These are phyloP conservation scores for Oryza australiensis DNA, from an alignment of 176 grass and related monocot species.

Conservation along the genomic window DNA sequence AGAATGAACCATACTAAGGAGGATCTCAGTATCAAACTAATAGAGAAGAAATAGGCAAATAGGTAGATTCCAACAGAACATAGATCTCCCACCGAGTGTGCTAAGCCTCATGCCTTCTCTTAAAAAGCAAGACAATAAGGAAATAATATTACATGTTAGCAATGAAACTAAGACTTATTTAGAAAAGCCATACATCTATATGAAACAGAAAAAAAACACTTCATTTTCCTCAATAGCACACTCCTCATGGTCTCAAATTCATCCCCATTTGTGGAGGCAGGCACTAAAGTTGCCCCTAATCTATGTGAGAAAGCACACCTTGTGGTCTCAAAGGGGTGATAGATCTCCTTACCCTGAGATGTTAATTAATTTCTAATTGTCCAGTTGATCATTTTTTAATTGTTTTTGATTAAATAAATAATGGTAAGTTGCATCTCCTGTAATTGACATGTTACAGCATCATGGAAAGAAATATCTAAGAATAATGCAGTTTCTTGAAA, in stretches of 20 bases:
- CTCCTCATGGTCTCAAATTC: conserved; percentile 22
- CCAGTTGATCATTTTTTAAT: conserved; percentile 1
- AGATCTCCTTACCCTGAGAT: not conserved
- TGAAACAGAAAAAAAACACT: conserved; percentile 46
- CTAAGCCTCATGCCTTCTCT: too few species aligned
- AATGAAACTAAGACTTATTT: not conserved
- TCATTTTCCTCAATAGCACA: conserved; percentile 28
- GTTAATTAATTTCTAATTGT: not conserved
- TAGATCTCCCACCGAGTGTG: not conserved
- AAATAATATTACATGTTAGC: not conserved
- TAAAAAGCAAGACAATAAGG: too few species aligned
- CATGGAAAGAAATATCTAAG: not conserved
- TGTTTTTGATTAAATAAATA: not conserved
- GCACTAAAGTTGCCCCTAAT: conserved; percentile 21
- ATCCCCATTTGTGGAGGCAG: not conserved
- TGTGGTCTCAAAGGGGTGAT: conserved; percentile 63
- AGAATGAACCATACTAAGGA: not conserved
- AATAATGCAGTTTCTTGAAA: conserved; percentile 28
- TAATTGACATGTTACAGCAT: not conserved
- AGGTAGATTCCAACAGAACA: not conserved
- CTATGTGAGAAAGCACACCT: conserved; percentile 68
- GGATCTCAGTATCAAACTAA: not conserved
- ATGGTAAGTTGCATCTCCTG: not conserved
- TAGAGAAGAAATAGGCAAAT: not conserved
- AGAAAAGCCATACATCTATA: not conserved